A percentile compares a stretch with the other conserved stretches of the same genome.
Evolutionary conservation across 805 yeast species (phyloP).

Genomic region (Wickerhamomyces silvicola): DNA sequence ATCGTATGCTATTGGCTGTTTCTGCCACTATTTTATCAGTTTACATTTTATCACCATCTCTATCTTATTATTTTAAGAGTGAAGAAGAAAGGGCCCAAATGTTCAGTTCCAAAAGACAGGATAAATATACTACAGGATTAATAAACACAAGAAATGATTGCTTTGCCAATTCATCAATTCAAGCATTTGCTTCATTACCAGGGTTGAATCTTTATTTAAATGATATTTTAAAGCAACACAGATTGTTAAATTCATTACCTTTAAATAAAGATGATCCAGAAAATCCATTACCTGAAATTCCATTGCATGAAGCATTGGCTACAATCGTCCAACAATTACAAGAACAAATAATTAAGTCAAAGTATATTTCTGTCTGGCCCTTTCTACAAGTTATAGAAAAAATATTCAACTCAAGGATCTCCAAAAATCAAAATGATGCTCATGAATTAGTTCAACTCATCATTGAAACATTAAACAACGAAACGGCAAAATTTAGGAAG

Average conservation of each 20-base stretch:
- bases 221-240: conserved; percentile 21
- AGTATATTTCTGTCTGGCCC: conserved; percentile 70
- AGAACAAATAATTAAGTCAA: conserved; percentile 46
- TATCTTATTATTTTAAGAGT: conserved; percentile 14
- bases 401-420: conserved; percentile 66
- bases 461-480: conserved; percentile 70
- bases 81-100: conserved; percentile 18
- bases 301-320: conserved; percentile 54
- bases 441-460: conserved; percentile 84
- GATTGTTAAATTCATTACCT: conserved; percentile 7
- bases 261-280: conserved; percentile 6
- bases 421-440: conserved; percentile 88
- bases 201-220: conserved; percentile 52
- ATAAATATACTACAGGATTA: conserved; percentile 74
- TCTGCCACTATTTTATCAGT: conserved; percentile 20
- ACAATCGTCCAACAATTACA: conserved; percentile 50
- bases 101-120: conserved; percentile 49
- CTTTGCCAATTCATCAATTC: conserved; percentile 85
- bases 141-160: conserved; percentile 83
- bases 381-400: conserved; percentile 66
- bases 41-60: conserved; percentile 26
- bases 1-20: conserved; percentile 19
- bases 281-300: conserved; percentile 32
- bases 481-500: conserved; percentile 39
- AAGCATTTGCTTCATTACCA: conserved; percentile 64